These are phyloP conservation scores for Yamadazyma kanchanaburiensis DNA, from an alignment of 1,139 yeast genomes.

Conservation along the genomic window DNA sequence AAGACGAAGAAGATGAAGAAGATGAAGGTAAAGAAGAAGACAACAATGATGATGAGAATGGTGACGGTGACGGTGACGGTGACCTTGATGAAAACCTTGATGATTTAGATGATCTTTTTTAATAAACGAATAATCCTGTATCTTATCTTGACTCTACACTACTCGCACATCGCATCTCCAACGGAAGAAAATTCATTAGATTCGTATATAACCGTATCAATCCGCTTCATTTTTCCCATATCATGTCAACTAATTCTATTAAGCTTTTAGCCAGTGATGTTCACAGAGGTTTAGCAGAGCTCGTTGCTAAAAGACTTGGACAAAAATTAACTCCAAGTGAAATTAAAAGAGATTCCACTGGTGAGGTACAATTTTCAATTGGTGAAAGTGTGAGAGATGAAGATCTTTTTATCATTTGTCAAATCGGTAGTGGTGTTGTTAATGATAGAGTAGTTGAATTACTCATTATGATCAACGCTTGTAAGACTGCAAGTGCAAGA, in stretches of 20 bases:
- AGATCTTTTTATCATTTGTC: conserved; percentile 72
- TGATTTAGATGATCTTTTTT: conserved; percentile 35
- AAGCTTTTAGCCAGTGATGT: conserved; percentile 88
- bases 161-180: conserved; percentile 8
- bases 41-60: conserved; percentile 17
- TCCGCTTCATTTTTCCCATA: not conserved
- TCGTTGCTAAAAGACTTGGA: conserved; percentile 66
- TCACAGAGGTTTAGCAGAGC: conserved; percentile 81
- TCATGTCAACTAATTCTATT: conserved; percentile 79
- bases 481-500: conserved; percentile 76
- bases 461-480: conserved; percentile 70
- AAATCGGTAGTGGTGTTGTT: conserved; percentile 68
- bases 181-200: conserved; percentile 4
- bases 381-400: conserved; percentile 95
- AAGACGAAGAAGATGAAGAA: conserved; percentile 25
- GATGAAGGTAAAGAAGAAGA: conserved; percentile 20
- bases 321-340: conserved; percentile 61
- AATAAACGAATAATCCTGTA: too few species aligned
- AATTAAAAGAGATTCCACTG: conserved; percentile 67
- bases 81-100: conserved; percentile 30
- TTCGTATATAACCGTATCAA: conserved; percentile 1
- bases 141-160: too few species aligned
- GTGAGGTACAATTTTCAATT: conserved; percentile 89
- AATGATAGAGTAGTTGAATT: conserved; percentile 73
- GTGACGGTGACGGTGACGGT: conserved; percentile 34